A percentile compares a stretch with the other conserved stretches of the same genome.
These are phyloP conservation scores for Cyclotella choctawhatcheeana DNA, from an alignment of 108 stramenopile genomes.

Conservation along the genomic window DNA sequence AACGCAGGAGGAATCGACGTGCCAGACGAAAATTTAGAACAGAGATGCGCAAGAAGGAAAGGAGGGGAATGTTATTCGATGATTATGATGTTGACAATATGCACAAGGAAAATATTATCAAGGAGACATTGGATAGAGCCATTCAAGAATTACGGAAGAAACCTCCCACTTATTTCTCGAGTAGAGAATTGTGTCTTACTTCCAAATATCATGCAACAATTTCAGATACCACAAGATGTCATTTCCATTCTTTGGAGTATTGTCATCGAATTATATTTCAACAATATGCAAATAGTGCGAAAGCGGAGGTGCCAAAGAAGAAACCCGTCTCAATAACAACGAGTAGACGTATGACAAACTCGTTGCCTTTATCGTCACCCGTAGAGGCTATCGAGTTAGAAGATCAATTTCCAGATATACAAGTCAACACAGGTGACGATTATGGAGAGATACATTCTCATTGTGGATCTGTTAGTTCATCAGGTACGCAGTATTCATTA, in stretches of 20 bases:
- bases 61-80: conserved; percentile 16
- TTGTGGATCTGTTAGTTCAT: not conserved
- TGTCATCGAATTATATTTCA: conserved; percentile 42
- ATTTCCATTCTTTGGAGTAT: conserved; percentile 37
- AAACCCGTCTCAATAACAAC: conserved; percentile 25
- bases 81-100: conserved; percentile 15
- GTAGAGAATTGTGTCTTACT: too few species aligned
- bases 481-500: conserved; percentile 13
- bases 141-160: conserved; percentile 21
- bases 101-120: conserved; percentile 6
- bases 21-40: conserved; percentile 11
- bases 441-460: not conserved
- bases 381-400: conserved; percentile 33
- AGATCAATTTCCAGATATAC: conserved; percentile 30
- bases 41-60: conserved; percentile 25
- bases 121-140: conserved; percentile 20
- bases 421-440: not conserved
- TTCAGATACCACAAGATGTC: conserved; percentile 27
- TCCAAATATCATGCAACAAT: too few species aligned
- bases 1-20: conserved; percentile 34
- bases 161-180: conserved; percentile 41
- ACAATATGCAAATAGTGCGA: not conserved
- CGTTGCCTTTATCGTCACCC: conserved; percentile 10
- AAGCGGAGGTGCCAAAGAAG: not conserved
- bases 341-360: not conserved